Base-by-base conservation (phyloP, 2,329 filamentous ascomycete species). In the Trichoderma sp. region DNA sequence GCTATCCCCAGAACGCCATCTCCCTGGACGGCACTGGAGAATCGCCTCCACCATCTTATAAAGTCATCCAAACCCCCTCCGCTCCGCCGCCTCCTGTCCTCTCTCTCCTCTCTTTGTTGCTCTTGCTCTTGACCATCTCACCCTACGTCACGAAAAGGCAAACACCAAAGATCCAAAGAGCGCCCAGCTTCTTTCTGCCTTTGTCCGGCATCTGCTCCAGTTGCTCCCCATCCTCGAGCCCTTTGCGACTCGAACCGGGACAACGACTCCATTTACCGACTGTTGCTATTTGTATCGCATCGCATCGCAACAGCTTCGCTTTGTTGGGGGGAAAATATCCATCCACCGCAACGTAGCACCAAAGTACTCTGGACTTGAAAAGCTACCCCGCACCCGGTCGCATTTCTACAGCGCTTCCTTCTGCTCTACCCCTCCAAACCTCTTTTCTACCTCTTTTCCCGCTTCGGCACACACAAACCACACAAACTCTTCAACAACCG, bases 41-140 rank as follows among this genome's bases (percentile, higher is more conserved):
- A 59, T 71, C 68, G 72, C 72, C 70, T 72, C 72, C 70, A 70
- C 72, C 57, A 39, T 62, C 50, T 28, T 58, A 63, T 66, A 73
- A 74, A 73, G 71, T 57, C 50, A 65, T 74, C 61, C n/a, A n/a
- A 34, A n/a, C 55, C 39, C 59, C 73, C 71, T 67, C 72, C 59
- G 12, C 39, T 17, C 59, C 47, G 58, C 62, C 30, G 62, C 59
- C 66, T 50, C 36, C 66, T 13, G 39, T 32, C 26, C 32, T 32
- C 43, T 62, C 39, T 61, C 28, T 70, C 61, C 15, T 50, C 43
- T 50, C 43, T n/a, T 50, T 50, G 43, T 50, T 53, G 47, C 47
- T 53, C 20, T 53, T 53, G 20, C n/a, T 53, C 47, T 53, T 53
- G 47, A 53, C 47, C 9, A 53, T 53, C 47, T 53, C 47, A 53